Percentiles rank a stretch among this genome's conserved stretches.
Evolutionary conservation across 106 monocot genomes (phyloP).

Genomic region (Ottelia alismoides): DNA sequence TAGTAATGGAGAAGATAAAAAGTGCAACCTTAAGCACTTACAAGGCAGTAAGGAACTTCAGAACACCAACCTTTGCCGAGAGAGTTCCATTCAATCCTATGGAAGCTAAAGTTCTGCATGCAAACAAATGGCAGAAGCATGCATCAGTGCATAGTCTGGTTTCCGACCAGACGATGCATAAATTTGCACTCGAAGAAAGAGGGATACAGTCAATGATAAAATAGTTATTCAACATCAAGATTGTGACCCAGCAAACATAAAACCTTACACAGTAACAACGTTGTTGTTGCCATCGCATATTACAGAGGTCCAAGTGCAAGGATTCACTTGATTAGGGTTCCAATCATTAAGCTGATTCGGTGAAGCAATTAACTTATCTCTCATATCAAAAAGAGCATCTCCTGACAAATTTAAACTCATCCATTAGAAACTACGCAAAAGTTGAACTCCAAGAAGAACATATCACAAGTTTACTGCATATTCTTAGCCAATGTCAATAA

Average conservation of each 20-base stretch:
- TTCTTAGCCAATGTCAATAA: too few relatives aligned
- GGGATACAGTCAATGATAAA: neutral
- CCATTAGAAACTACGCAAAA: too few relatives aligned
- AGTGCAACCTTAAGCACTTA: slow-evolving; percentile 5
- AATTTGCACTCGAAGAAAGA: neutral
- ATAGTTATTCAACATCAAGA: neutral
- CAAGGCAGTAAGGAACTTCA: slow-evolving; percentile 16
- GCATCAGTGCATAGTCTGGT: neutral
- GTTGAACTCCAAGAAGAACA: too few relatives aligned
- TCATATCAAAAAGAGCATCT: slow-evolving; percentile 75
- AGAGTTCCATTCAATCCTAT: slow-evolving; percentile 68
- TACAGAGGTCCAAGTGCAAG: slow-evolving; percentile 66
- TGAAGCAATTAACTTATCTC: slow-evolving; percentile 41
- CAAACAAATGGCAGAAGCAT: neutral
- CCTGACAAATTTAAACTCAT: slow-evolving; percentile 30
- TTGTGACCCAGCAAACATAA: neutral
- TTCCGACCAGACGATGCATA: neutral
- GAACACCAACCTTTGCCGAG: slow-evolving; percentile 57
- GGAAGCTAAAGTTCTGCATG: slow-evolving; percentile 51
- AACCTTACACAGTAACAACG: slow-evolving; percentile 60
- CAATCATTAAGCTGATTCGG: slow-evolving; percentile 64
- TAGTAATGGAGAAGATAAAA: too few relatives aligned
- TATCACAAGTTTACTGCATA: too few relatives aligned
- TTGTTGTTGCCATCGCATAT: slow-evolving; percentile 46
- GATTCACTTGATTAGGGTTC: slow-evolving; percentile 74